Evolutionary conservation across 2,329 filamentous ascomycete genomes (phyloP), one percentile per base, ranked within the genome.

Genomic region (Endothia cerciana): DNA sequence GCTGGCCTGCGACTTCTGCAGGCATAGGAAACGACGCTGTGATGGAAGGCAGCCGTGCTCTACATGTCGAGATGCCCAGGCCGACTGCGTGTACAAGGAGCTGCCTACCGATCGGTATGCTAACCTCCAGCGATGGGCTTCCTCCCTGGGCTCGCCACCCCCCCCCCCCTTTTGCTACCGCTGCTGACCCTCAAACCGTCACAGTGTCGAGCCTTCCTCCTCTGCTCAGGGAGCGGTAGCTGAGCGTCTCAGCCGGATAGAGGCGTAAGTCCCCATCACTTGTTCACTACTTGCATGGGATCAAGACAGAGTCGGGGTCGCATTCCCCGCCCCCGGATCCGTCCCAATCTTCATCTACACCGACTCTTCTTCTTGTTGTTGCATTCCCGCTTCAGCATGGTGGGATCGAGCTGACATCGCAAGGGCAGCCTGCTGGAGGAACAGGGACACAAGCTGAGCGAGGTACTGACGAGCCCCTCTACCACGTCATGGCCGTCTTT

Each of bases 1-100:
- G 30, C 71, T 80, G 68, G 78, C 78, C 63, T 80, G 77, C 69
- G 77, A 80, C 68, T 79, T 79, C 66, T 79, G 77, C 69, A 64
- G 77, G 55, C 74, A 78, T 65, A 73, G 77, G 38, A 79, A 79
- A 68, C 73, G 76, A 62, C 71, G 76, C 63, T 79, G 77, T 68
- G 76, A 79, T 63, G 77, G 77, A 43, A 75, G 78, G 63, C 73
- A 71, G 47, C 77, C 77, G 8, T 79, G 77, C 65, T 77, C 76
- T 55, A 79, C 77, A 2, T 79, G 77, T 66, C 70, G 70, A 49
- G 77, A 78, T 51, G 77, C 76, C 30, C 76, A 75, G 36, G 77
- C 77, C 49, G 75, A 78, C 65, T 79, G 77, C 60, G 73, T 75
- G 8, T 79, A 79, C 72, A 77, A 79, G 63, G 77, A 79, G 38